phyloP scores from a whole-genome alignment of 2,329 filamentous ascomycete species.

The Microsporum ferrugineum region DNA sequence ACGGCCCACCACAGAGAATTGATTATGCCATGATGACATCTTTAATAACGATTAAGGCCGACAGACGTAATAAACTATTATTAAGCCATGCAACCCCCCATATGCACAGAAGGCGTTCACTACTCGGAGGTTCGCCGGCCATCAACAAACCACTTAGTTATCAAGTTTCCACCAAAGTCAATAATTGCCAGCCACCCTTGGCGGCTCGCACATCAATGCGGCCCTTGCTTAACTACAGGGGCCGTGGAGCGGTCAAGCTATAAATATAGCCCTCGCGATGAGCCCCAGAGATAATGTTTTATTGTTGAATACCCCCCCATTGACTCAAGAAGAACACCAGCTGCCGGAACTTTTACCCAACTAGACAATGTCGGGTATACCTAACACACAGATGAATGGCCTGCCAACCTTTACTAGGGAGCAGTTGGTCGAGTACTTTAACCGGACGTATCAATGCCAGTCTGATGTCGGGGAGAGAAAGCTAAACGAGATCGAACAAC shows the following conservation, averaged over 20 bases:
- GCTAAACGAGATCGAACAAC: constrained; percentile 20
- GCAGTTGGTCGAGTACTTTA: constrained; percentile 29
- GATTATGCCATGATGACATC: too few relatives aligned
- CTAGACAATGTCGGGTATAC: background rate
- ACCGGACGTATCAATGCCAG: constrained; percentile 19
- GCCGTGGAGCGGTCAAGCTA: too few relatives aligned
- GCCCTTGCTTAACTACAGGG: too few relatives aligned
- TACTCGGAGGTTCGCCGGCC: too few relatives aligned
- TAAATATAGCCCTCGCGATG: too few relatives aligned
- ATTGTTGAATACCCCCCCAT: background rate
- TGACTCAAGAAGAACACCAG: background rate
- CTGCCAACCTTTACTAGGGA: constrained; percentile 25
- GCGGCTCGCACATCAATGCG: too few relatives aligned
- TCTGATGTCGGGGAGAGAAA: constrained; percentile 13
- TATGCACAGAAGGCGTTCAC: too few relatives aligned
- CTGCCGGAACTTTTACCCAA: background rate
- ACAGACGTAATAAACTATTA: background rate
- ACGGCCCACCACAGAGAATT: too few relatives aligned
- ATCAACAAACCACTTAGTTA: too few relatives aligned
- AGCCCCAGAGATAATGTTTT: too few relatives aligned
- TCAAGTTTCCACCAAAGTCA: too few relatives aligned
- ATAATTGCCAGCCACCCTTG: too few relatives aligned
- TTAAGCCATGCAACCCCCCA: background rate
- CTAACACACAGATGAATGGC: background rate
- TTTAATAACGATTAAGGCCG: background rate